Evolutionary conservation across 1,139 yeast species (phyloP).

Genomic region (Pichia sp.): DNA sequence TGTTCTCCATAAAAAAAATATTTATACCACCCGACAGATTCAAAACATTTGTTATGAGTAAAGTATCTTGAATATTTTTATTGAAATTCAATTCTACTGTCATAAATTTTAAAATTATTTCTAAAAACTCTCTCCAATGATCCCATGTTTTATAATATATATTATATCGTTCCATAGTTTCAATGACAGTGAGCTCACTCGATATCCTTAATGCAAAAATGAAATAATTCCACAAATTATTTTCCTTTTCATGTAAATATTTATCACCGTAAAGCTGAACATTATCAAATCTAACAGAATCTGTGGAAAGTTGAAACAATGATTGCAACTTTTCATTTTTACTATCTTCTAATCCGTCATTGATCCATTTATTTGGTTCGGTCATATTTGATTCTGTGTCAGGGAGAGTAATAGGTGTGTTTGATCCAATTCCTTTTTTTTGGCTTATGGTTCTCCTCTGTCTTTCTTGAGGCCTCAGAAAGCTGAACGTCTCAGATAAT

Average conservation of each 20-base stretch:
- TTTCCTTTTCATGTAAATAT: slow-evolving; percentile 3
- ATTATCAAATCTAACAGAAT: slow-evolving; percentile 3
- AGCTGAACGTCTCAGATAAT: slow-evolving; percentile 1
- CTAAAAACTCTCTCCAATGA: slow-evolving; percentile 11
- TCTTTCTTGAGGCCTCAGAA: slow-evolving; percentile 2
- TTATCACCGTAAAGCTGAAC: slow-evolving; percentile 6
- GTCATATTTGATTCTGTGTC: no score
- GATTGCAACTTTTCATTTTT: slow-evolving; percentile 7
- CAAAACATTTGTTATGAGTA: slow-evolving; percentile 4
- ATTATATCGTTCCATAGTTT: slow-evolving; percentile 6
- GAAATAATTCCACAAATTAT: slow-evolving; percentile 12
- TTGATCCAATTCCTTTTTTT: no score
- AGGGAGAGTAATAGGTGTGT: no score
- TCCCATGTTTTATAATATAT: slow-evolving; percentile 6
- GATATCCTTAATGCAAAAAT: slow-evolving; percentile 11
- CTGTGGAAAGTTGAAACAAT: slow-evolving; percentile 7
- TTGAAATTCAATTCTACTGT: slow-evolving; percentile 3
- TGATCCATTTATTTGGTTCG: no score
- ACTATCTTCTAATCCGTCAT: not conserved
- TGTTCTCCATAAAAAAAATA: not conserved
- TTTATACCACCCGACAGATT: not conserved
- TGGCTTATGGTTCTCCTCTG: no score
- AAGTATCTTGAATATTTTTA: not conserved
- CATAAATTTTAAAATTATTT: slow-evolving; percentile 4
- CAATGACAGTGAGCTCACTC: slow-evolving; percentile 6